Evolutionary conservation across 2,329 filamentous ascomycete genomes (phyloP), one percentile per base, ranked within the genome.

Genomic region (Aspergillus ochraceoroseus): DNA sequence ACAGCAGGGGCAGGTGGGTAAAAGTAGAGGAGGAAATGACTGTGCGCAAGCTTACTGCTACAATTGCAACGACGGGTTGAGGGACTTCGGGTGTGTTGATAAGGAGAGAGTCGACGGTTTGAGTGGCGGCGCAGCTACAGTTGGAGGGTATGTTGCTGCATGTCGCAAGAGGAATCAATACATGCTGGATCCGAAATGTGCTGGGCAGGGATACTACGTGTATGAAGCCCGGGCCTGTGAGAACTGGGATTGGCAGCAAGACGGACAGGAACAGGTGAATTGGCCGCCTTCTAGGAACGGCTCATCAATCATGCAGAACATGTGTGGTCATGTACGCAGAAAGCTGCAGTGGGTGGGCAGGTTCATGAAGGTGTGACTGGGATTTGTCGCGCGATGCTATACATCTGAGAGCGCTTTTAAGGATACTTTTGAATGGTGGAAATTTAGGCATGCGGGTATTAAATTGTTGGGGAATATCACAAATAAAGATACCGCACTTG

Each of bases 281-380:
- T 31, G 28, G 20, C 7, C 30, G 18, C 41, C 22, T n/a, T 32
- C 35, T 7, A 43, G 46, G 32, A 50, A 33, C 9, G 19, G 25
- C 20, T 35, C 46, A n/a, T 46, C 52, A 1, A 23, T 55, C 2
- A 35, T 54, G 3, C 48, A 32, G 4, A 44, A 26, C 4, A 36
- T 55, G 41, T 46, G 46, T 3, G 35, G 35, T 23, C 41, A 40
- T 7, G 29, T 55, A 5, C 39, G 43, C 32, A 51, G 36, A 20
- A 55, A 43, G 15, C 23, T 55, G 9, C 46, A 44, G n/a, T 43
- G 32, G 8, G 29, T 55, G 25, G 53, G 48, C 29, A 49, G 32
- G 28, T 33, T 47, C 8, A 47, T 56, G 20, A 51, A 45, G 36
- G 56, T 41, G 36, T 49, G 33, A 33, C 26, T 19, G 20, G 5